These are phyloP conservation scores for Leucaena leucocephala DNA, from an alignment of 306 rosid species.

Conservation along the genomic window DNA sequence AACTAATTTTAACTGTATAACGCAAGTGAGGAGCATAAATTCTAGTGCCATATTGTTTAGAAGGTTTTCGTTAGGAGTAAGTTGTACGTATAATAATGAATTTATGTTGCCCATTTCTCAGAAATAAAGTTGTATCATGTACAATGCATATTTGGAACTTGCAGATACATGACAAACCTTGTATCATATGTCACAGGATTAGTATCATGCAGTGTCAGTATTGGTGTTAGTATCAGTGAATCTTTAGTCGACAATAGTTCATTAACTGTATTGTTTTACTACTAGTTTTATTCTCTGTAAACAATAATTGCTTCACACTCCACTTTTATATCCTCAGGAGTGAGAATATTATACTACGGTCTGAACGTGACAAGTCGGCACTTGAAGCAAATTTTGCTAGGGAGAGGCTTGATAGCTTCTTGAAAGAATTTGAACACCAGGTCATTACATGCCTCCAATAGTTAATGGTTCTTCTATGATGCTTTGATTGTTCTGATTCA, in stretches of 20 bases:
- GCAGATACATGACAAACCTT: neutral
- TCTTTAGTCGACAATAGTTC: neutral
- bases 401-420: conserved; percentile 73
- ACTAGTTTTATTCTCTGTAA: neutral
- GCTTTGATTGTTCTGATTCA: conserved; percentile 14
- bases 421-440: conserved; percentile 83
- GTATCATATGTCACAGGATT: neutral
- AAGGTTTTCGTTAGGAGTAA: neutral
- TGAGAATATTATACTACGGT: conserved; percentile 61
- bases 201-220: neutral
- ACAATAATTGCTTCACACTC: neutral
- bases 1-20: neutral
- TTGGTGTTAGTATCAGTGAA: neutral
- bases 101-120: neutral
- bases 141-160: neutral
- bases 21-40: neutral
- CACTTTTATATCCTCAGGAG: conserved; percentile 50
- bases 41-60: neutral
- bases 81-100: neutral
- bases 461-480: conserved; percentile 11
- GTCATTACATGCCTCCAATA: conserved; percentile 41
- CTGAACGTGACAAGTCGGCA: conserved; percentile 75
- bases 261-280: neutral
- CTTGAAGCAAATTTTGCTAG: conserved; percentile 75
- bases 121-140: neutral